Conservation (phyloP, 306 rosid genomes). For the Argentina anserina region DNA sequence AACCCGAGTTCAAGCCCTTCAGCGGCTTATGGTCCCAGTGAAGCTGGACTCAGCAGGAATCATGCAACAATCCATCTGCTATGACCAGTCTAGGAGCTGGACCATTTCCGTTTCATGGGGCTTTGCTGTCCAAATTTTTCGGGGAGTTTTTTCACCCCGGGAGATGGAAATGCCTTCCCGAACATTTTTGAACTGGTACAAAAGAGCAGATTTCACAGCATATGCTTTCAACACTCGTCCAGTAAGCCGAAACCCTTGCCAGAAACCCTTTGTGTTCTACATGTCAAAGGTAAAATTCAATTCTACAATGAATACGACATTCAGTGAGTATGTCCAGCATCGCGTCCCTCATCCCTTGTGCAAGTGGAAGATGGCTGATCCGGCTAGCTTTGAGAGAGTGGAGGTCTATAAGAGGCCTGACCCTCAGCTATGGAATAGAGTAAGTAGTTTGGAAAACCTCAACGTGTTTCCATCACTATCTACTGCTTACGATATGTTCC, state of each 20-base stretch:
- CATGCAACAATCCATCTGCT: conserved; percentile 93
- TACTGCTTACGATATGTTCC: neutral
- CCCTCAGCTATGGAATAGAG: conserved; percentile 85
- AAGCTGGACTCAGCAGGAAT: conserved; percentile 78
- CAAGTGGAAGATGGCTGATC: conserved; percentile 78
- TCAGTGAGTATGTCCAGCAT: conserved; percentile 59
- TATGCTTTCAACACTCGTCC: conserved; percentile 98
- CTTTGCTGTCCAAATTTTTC: conserved; percentile 75
- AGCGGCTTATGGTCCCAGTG: conserved; percentile 61
- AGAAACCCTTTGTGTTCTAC: conserved; percentile 86
- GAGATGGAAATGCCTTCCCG: conserved; percentile 98
- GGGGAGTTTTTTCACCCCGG: conserved; percentile 70
- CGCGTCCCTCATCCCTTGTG: conserved; percentile 60
- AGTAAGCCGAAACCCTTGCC: conserved; percentile 79
- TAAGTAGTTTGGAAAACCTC: conserved; percentile 33
- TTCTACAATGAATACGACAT: conserved; percentile 38
- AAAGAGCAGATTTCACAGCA: conserved; percentile 88
- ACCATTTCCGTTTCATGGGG: conserved; percentile 96
- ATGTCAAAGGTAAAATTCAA: conserved; percentile 46
- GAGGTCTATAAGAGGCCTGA: conserved; percentile 67
- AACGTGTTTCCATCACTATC: neutral
- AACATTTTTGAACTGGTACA: conserved; percentile 91
- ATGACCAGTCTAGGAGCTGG: conserved; percentile 59
- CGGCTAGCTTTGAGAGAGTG: conserved; percentile 46
- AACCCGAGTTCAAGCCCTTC: conserved; percentile 66